phyloP scores from a whole-genome alignment of 257 asterid species.

The Salvia rosmarinus region DNA sequence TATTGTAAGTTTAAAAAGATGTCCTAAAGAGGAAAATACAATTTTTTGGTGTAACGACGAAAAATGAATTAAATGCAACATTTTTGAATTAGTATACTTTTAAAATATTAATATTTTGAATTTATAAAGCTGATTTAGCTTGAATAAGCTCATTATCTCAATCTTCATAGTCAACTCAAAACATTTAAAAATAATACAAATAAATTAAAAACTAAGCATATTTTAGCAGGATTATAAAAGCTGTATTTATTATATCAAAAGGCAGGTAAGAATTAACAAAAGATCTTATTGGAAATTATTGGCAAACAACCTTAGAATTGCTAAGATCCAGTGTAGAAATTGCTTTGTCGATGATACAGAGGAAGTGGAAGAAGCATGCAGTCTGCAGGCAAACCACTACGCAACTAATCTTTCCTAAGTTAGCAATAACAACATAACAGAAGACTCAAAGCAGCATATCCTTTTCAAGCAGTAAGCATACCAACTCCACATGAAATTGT shows the following conservation, averaged over 20 bases:
- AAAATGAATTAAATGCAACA: no score
- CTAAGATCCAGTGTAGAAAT: neutral
- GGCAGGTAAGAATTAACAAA: constrained; percentile 1
- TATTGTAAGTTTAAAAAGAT: no score
- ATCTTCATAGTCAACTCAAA: no score
- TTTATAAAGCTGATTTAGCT: no score
- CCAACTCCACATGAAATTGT: constrained; percentile 61
- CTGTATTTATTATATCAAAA: neutral
- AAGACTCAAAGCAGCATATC: neutral
- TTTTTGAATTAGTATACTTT: no score
- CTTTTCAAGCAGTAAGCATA: constrained; percentile 46
- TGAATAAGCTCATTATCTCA: no score
- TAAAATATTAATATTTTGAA: no score
- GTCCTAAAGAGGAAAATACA: no score
- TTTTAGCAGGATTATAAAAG: neutral
- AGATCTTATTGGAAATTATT: neutral
- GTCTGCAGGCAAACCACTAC: neutral
- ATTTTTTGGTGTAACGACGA: no score
- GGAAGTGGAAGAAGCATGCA: neutral
- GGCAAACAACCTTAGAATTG: constrained; percentile 1
- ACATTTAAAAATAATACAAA: no score
- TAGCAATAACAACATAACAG: neutral
- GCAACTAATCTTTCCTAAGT: neutral
- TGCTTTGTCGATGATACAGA: neutral
- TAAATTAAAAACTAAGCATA: no score